Percentiles rank a stretch among this genome's conserved stretches.
Evolutionary conservation across 495 filamentous ascomycete genomes (phyloP).

Genomic region (Talaromyces thailandensis): DNA sequence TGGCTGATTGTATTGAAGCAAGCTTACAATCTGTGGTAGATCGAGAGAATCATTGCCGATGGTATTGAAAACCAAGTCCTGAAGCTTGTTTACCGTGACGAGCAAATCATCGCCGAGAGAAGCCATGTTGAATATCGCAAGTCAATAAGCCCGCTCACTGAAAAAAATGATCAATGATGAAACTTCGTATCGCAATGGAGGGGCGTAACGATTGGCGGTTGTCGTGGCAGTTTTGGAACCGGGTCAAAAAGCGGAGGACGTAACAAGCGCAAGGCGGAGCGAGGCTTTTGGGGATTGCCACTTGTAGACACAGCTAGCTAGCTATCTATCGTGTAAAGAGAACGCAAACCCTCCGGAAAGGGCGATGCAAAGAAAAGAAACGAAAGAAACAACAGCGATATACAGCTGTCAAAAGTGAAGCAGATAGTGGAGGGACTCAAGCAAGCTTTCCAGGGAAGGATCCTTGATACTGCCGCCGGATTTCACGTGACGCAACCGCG

Average conservation of each 20-base stretch:
- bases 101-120: constrained; percentile 86
- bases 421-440: neutral
- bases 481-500: constrained; percentile 2
- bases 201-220: neutral
- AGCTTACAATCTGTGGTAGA: constrained; percentile 88
- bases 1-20: constrained; percentile 6
- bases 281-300: neutral
- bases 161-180: neutral
- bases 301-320: neutral
- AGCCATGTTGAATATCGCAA: constrained; percentile 37
- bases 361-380: neutral
- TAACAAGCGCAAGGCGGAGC: neutral
- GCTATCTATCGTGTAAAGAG: neutral
- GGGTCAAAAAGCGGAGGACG: neutral
- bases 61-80: constrained; percentile 98
- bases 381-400: neutral
- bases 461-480: neutral
- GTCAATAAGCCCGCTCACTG: neutral
- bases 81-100: constrained; percentile 88
- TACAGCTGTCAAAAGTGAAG: neutral
- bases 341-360: neutral
- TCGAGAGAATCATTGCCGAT: constrained; percentile 98
- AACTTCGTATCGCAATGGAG: neutral
- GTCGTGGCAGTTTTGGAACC: neutral
- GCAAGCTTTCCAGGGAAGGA: neutral